These are phyloP conservation scores for Panicum miliaceum DNA, from an alignment of 176 grass and related monocot species.

Conservation along the genomic window DNA sequence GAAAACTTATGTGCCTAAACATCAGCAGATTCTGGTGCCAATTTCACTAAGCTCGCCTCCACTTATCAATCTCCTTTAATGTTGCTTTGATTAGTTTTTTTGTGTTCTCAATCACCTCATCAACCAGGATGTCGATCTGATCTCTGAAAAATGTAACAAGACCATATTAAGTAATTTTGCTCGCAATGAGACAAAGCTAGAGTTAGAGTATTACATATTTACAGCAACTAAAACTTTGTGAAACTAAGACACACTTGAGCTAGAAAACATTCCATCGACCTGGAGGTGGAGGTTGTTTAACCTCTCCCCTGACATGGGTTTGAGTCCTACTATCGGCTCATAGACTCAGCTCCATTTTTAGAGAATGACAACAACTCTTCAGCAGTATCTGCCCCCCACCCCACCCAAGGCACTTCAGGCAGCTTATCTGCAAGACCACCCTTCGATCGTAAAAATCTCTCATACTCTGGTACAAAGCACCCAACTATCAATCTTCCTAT, in stretches of 20 bases:
- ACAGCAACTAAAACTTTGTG: background rate
- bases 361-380: too few relatives aligned
- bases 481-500: background rate
- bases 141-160: slow-evolving; percentile 39
- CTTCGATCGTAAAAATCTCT: too few relatives aligned
- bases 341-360: too few relatives aligned
- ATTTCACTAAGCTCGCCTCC: slow-evolving; percentile 35
- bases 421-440: background rate
- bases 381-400: too few relatives aligned
- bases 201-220: background rate
- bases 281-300: background rate
- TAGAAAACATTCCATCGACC: background rate
- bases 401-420: background rate
- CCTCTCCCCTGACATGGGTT: background rate
- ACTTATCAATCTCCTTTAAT: slow-evolving; percentile 59
- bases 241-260: background rate
- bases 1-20: background rate
- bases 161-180: background rate
- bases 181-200: background rate
- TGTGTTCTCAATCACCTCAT: slow-evolving; percentile 56
- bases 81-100: slow-evolving; percentile 59
- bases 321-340: background rate
- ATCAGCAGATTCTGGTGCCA: background rate
- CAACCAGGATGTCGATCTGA: slow-evolving; percentile 51
- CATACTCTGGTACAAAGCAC: background rate